These are phyloP conservation scores for Dichotomopilus funicola DNA, from an alignment of 2,329 filamentous ascomycete genomes.

Conservation along the genomic window DNA sequence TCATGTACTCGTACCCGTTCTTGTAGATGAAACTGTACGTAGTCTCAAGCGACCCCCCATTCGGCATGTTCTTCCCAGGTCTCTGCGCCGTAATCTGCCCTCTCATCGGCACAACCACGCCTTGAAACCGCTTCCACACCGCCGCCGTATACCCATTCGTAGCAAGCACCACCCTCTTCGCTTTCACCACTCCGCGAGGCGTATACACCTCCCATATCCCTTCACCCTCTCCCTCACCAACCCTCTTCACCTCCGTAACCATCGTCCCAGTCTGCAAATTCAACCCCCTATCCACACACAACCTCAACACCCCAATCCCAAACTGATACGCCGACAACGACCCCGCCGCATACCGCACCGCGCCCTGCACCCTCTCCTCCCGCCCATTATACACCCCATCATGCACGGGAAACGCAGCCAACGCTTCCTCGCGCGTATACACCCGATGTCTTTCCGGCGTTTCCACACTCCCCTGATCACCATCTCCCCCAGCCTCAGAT, in stretches of 20 bases:
- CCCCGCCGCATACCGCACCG: slow-evolving; percentile 40
- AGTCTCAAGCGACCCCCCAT: slow-evolving; percentile 33
- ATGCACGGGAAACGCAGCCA: slow-evolving; percentile 30
- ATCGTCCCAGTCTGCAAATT: slow-evolving; percentile 49
- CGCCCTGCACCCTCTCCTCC: slow-evolving; percentile 36
- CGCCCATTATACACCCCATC: slow-evolving; percentile 12
- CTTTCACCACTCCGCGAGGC: slow-evolving; percentile 35
- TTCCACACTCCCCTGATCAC: slow-evolving; percentile 13
- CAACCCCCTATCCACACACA: slow-evolving; percentile 35
- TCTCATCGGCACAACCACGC: slow-evolving; percentile 42
- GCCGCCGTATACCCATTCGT: slow-evolving; percentile 48
- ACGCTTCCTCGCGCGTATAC: slow-evolving; percentile 36
- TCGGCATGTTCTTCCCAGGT: slow-evolving; percentile 31
- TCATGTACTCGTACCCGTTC: slow-evolving; percentile 61
- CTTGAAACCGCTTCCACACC: slow-evolving; percentile 38
- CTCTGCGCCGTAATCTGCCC: slow-evolving; percentile 44
- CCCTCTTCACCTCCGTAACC: slow-evolving; percentile 12
- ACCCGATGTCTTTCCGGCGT: slow-evolving; percentile 36
- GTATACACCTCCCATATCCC: slow-evolving; percentile 36
- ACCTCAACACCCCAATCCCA: slow-evolving; percentile 37
- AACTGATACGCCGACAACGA: slow-evolving; percentile 37
- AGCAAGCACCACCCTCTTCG: slow-evolving; percentile 42
- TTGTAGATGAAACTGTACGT: slow-evolving; percentile 58
- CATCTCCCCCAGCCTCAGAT: neutral
- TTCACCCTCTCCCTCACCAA: slow-evolving; percentile 11